phyloP scores from a whole-genome alignment of 352 stramenopile genomes.

The Pythium dissimile region DNA sequence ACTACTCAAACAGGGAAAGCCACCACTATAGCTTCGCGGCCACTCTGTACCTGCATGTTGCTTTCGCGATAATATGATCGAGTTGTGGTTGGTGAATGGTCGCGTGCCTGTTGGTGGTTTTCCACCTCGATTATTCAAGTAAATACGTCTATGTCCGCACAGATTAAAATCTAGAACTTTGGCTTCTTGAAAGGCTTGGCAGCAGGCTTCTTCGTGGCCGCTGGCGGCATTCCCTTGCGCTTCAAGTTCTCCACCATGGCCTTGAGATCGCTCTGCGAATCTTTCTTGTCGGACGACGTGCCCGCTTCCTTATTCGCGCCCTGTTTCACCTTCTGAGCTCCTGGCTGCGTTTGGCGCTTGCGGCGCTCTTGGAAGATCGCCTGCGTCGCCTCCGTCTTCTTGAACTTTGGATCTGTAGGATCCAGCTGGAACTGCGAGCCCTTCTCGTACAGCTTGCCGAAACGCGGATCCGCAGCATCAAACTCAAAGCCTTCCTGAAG shows the following conservation, averaged over 20 bases:
- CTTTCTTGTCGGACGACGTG: conserved; percentile 9
- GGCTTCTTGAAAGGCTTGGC: conserved; percentile 41
- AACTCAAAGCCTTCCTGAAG: conserved; percentile 79
- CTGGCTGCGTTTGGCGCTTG: conserved; percentile 47
- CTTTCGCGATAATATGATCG: no score
- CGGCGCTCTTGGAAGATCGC: conserved; percentile 78
- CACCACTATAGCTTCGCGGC: no score
- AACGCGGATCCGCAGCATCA: conserved; percentile 69
- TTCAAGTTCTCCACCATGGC: conserved; percentile 82
- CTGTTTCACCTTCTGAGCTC: not conserved
- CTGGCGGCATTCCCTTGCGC: conserved; percentile 44
- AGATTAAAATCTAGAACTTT: conserved; percentile 24
- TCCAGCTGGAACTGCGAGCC: conserved; percentile 79
- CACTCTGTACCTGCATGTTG: conserved; percentile 7
- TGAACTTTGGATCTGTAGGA: conserved; percentile 82
- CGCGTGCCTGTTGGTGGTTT: not conserved
- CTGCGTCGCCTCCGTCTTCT: conserved; percentile 74
- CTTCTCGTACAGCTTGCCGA: conserved; percentile 71
- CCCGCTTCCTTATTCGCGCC: conserved; percentile 6
- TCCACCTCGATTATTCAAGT: conserved; percentile 13
- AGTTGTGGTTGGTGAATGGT: conserved; percentile 2
- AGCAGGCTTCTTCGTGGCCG: conserved; percentile 31
- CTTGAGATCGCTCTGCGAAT: conserved; percentile 45
- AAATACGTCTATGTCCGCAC: conserved; percentile 11
- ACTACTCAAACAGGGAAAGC: no score